Evolutionary conservation across 352 stramenopile species (phyloP), one percentile per base, ranked within the genome.

Genomic region (Phytophthora sp.): DNA sequence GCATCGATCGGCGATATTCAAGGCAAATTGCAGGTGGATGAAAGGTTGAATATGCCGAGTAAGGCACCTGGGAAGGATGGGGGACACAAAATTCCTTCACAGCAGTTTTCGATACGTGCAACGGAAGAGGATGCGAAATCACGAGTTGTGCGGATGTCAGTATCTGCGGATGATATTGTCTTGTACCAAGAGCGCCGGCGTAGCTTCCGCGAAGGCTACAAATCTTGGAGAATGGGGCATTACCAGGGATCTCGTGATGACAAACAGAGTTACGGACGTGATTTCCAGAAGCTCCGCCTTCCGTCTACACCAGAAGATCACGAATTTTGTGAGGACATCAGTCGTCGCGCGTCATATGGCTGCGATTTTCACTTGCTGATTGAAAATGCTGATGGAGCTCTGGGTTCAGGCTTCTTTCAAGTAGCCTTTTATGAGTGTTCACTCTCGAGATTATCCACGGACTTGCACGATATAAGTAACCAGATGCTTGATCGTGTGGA

Each of bases 391-490:
- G 66, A 77, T 26, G 83, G 76, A 4, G 49, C 51, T 6, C 30
- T 88, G 6, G 80, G 85, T 0, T 93, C 86, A 7, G 86, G 88
- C 0, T 93, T 93, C 57, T 93, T 96, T 55, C 88, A 94, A 56
- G 82, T 96, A 55, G 82, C 86, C 8, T 95, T 96, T 51, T 95
- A 95, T 41, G 88, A 96, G 62, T 94, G 86, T 49, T 93, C 85
- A 4, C 53, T 94, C 7, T 69, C 73, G n/a, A 73, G 74, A n/a
- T 60, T 94, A 7, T 81, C 82, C 2, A 73, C 68, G 3, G 70
- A 82, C 27, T 59, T 80, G 12, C 70, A 73, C 3, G 60, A 82
- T 27, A 66, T 58, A n/a, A 71, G 64, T 31, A 62, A 70, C 23
- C 67, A 70, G 11, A 64, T 47, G 24, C 52, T 57, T 35, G 46